phyloP scores from a whole-genome alignment of 139 green algal genomes.

The Micractinium sp. region DNA sequence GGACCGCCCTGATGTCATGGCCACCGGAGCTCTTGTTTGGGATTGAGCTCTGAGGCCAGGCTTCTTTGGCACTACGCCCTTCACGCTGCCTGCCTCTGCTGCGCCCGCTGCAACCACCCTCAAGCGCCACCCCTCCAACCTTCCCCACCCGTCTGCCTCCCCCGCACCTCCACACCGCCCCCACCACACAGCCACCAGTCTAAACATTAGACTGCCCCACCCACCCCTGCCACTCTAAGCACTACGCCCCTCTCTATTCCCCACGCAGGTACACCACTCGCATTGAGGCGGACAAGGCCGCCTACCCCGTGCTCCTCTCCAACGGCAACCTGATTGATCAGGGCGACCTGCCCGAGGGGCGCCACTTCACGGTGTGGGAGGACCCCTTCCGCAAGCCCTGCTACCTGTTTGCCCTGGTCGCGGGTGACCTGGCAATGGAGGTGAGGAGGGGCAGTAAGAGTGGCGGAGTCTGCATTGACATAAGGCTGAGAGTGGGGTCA shows the following conservation, averaged over 20 bases:
- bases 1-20: not conserved
- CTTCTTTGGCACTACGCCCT: no score
- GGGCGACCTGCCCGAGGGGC: constrained; percentile 75
- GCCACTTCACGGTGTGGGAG: constrained; percentile 82
- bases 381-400: constrained; percentile 97
- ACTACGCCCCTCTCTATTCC: constrained; percentile 26
- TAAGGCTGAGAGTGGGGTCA: no score
- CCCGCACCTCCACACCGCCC: no score
- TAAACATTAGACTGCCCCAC: no score
- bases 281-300: constrained; percentile 89
- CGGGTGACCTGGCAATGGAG: constrained; percentile 85
- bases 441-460: not conserved
- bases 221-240: not conserved
- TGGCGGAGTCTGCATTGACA: no score
- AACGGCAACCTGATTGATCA: constrained; percentile 96
- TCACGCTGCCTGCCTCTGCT: not conserved
- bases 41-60: no score
- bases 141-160: not conserved
- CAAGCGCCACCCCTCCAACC: not conserved
- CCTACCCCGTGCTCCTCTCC: constrained; percentile 95
- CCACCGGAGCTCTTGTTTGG: no score
- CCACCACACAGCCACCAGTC: no score
- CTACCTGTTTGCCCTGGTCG: constrained; percentile 99
- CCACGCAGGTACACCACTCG: constrained; percentile 80
- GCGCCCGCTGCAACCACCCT: not conserved